Evolutionary conservation across 345 rosid genomes (phyloP).

Genomic region (Streptanthus diversifolius): DNA sequence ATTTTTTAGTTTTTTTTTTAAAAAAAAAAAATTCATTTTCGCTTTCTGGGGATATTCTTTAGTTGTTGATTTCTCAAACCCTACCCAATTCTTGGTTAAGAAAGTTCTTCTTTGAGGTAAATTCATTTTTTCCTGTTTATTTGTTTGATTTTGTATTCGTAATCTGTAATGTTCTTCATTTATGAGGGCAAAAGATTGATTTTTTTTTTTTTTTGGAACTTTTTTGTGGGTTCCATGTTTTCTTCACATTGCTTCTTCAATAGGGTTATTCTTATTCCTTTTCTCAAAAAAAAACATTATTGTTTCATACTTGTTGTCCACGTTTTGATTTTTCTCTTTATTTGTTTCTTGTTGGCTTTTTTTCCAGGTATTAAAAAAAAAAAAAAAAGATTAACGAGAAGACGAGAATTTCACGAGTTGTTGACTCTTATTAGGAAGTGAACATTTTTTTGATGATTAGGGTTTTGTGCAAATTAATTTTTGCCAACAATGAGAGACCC

Average conservation of each 20-base stretch:
- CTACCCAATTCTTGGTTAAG: conserved; percentile 27
- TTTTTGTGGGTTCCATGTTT: conserved; percentile 17
- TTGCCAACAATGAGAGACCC: conserved; percentile 60
- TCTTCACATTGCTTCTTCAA: conserved; percentile 48
- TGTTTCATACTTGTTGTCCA: background rate
- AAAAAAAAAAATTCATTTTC: background rate
- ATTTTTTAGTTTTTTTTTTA: background rate
- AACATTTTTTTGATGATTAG: conserved; percentile 27
- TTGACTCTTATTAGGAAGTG: conserved; percentile 26
- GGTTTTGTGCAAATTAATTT: conserved; percentile 32
- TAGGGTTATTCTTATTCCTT: conserved; percentile 50
- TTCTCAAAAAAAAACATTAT: background rate
- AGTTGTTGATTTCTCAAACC: conserved; percentile 42
- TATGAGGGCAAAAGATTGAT: background rate
- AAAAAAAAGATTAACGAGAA: conserved; percentile 32
- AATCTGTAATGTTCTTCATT: background rate
- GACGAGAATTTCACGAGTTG: conserved; percentile 31
- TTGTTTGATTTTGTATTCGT: background rate
- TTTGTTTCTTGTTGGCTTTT: conserved; percentile 19
- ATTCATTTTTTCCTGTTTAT: background rate
- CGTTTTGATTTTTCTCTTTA: background rate
- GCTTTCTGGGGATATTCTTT: conserved; percentile 28
- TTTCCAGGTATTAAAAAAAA: conserved; percentile 24
- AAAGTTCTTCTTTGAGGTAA: conserved; percentile 21
- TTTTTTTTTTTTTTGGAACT: conserved; percentile 6